Percentiles rank a stretch among this genome's conserved stretches.
phyloP scores from a whole-genome alignment of 108 stramenopile genomes.

The Fistulifera solaris region DNA sequence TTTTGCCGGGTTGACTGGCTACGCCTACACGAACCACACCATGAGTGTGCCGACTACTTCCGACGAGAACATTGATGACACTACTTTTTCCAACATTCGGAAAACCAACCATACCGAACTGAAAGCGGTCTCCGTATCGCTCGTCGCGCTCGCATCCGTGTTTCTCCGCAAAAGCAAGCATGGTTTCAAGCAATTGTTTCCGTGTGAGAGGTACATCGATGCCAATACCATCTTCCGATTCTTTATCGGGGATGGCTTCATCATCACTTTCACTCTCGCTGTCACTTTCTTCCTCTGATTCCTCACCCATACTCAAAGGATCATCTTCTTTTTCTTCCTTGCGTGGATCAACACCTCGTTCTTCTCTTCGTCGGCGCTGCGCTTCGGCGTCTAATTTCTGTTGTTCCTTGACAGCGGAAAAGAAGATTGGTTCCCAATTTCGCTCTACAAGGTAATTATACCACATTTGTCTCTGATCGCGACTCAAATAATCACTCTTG shows the following conservation, averaged over 20 bases:
- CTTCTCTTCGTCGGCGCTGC: constrained; percentile 8
- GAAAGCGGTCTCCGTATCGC: constrained; percentile 56
- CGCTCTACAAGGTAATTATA: constrained; percentile 66
- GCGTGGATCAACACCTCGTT: constrained; percentile 4
- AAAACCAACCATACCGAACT: constrained; percentile 96
- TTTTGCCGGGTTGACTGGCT: constrained; percentile 97
- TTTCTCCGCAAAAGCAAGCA: constrained; percentile 54
- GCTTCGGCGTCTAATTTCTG: constrained; percentile 66
- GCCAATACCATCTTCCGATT: constrained; percentile 17
- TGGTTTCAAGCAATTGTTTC: constrained; percentile 52
- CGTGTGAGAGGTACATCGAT: constrained; percentile 56
- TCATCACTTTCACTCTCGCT: constrained; percentile 26
- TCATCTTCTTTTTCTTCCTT: constrained; percentile 16
- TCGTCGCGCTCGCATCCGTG: constrained; percentile 46
- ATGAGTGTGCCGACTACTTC: constrained; percentile 80
- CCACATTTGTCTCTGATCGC: constrained; percentile 80
- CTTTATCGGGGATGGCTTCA: constrained; percentile 12
- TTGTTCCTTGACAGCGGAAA: constrained; percentile 91
- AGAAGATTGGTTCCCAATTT: constrained; percentile 83
- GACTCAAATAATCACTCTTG: constrained; percentile 94
- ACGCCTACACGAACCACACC: constrained; percentile 91
- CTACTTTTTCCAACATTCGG: constrained; percentile 97
- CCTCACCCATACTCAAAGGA: constrained; percentile 1
- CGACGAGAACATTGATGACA: constrained; percentile 95
- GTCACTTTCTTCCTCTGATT: constrained; percentile 30